Evolutionary conservation across 2,329 filamentous ascomycete genomes (phyloP), one percentile per base, ranked within the genome.

Genomic region (Xylariaceae sp.): DNA sequence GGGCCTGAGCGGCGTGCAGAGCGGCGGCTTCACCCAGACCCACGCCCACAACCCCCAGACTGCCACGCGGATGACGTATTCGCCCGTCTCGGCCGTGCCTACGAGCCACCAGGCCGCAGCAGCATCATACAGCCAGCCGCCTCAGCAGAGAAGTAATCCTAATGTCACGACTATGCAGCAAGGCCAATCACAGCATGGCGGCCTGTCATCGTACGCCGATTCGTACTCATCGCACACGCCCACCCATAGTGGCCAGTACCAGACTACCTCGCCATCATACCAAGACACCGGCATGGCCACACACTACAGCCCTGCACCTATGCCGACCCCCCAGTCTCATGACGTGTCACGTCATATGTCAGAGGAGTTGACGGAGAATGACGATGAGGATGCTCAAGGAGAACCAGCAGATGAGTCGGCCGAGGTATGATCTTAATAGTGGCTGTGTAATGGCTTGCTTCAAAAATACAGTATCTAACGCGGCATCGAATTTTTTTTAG

Each of bases 301-400:
- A 44, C 70, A 71, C 35, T 73, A 72, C 23, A 73, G 68, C 54
- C 70, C 70, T 8, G 67, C 69, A 37, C 65, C 67, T 13, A 51
- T 68, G 51, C 59, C 66, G 44, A 66, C 67, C 15, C 64, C 67
- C 13, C 68, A 67, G 44, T 65, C 67, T 11, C 68, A 67, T n/a
- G 65, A 69, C 44, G 67, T 66, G 6, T 66, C 65, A 39, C 62
- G 63, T 10, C 66, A 66, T 4, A 68, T 66, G 51, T 66, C 68
- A 1, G 67, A 69, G 42, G 67, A 66, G 15, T 51, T 65, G 15
- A 56, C 62, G 1, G 70, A 70, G 39, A 64, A 67, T 17, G 65
- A 68, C n/a, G 68, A 69, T 10, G 70, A 72, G 52, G 71, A 72
- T 50, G 71, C 71, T 4, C 69, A 70, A 60, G 70, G 71, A 52